These are phyloP conservation scores for Eimeria necatrix DNA, from an alignment of 169 alveolate species.

Conservation along the genomic window DNA sequence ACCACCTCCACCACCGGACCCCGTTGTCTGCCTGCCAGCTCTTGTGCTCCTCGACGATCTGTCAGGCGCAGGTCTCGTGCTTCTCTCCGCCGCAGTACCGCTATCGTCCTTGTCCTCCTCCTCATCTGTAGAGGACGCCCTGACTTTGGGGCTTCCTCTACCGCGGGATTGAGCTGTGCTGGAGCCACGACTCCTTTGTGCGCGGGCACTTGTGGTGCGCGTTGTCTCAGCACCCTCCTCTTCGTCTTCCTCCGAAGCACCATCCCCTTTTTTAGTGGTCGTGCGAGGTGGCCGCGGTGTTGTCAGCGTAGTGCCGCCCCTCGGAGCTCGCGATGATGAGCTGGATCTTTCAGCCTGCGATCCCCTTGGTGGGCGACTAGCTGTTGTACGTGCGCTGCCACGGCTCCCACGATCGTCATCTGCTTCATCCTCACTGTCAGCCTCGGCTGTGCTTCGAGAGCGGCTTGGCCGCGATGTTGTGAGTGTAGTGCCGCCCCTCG, in stretches of 20 bases:
- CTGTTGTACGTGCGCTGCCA: not conserved
- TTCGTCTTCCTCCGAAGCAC: not conserved
- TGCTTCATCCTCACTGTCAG: not conserved
- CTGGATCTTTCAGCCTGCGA: not conserved
- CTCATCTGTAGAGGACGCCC: not conserved
- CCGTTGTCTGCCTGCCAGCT: not conserved
- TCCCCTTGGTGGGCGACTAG: slow-evolving; percentile 3
- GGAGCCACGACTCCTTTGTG: not conserved
- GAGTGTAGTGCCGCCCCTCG: not conserved
- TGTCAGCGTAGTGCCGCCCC: slow-evolving; percentile 56
- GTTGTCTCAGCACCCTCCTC: not conserved
- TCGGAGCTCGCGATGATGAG: slow-evolving; percentile 44
- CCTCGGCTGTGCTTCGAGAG: not conserved
- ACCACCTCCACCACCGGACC: not conserved
- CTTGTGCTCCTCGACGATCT: not conserved
- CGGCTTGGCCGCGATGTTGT: not conserved
- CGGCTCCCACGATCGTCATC: not conserved
- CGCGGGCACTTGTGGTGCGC: slow-evolving; percentile 3
- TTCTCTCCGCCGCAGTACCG: not conserved
- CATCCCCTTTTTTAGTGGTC: not conserved
- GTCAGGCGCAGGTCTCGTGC: not conserved
- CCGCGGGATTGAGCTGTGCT: not conserved
- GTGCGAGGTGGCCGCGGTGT: slow-evolving; percentile 15
- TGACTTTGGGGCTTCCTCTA: not conserved
- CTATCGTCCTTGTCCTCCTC: not conserved